These are phyloP conservation scores for Kitagawia praeruptora DNA, from an alignment of 129 eudicot genomes.

Conservation along the genomic window DNA sequence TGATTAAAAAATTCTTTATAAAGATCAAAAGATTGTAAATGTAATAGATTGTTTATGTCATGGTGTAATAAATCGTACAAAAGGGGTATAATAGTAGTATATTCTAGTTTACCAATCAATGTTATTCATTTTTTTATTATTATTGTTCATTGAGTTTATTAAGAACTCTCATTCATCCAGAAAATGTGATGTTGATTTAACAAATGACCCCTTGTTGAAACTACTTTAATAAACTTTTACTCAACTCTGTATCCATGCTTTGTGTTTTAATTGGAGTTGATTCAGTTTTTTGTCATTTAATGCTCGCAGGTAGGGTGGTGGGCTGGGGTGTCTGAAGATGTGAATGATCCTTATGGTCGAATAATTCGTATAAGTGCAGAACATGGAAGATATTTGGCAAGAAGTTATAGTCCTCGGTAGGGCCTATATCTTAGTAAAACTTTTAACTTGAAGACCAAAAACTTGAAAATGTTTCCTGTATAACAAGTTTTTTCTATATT, in stretches of 20 bases:
- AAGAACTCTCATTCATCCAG: not conserved
- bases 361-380: constrained; percentile 89
- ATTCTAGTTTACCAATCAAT: not conserved
- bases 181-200: not conserved
- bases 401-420: constrained; percentile 90
- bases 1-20: too few species aligned
- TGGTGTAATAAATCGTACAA: not conserved
- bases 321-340: constrained; percentile 90
- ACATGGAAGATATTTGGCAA: constrained; percentile 89
- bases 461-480: not conserved
- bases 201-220: not conserved
- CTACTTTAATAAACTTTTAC: not conserved
- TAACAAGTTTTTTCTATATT: not conserved
- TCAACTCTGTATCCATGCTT: not conserved
- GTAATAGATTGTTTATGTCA: not conserved
- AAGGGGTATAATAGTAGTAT: not conserved
- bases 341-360: constrained; percentile 72
- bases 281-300: constrained; percentile 11
- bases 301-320: constrained; percentile 92
- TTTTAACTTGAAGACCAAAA: not conserved
- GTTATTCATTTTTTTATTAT: not conserved
- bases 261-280: not conserved
- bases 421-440: constrained; percentile 1
- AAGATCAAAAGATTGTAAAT: too few species aligned
- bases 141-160: not conserved